phyloP scores from a whole-genome alignment of 352 stramenopile genomes.

The Pythium myriotylum region DNA sequence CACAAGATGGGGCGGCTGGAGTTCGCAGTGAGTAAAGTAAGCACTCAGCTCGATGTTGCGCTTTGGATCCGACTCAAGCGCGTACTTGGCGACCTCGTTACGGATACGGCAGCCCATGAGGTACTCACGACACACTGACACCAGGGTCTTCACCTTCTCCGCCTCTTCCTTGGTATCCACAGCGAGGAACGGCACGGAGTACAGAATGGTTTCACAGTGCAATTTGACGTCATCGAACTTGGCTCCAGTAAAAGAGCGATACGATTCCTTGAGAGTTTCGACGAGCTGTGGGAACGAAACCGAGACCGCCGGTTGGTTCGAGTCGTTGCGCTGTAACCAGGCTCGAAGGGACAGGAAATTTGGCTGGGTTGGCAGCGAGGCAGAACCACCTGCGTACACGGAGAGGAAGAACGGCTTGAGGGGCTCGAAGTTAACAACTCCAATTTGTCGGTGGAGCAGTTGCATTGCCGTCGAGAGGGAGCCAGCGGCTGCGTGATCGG shows the following conservation, averaged over 20 bases:
- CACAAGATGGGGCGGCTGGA: constrained; percentile 97
- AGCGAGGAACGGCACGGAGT: constrained; percentile 95
- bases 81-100: constrained; percentile 68
- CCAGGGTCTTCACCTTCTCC: constrained; percentile 93
- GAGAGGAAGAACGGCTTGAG: constrained; percentile 91
- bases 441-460: constrained; percentile 98
- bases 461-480: constrained; percentile 97
- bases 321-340: constrained; percentile 88
- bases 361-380: constrained; percentile 86
- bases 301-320: constrained; percentile 86
- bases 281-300: constrained; percentile 92
- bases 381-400: constrained; percentile 78
- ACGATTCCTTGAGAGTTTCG: constrained; percentile 94
- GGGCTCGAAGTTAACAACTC: constrained; percentile 97
- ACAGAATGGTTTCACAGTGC: constrained; percentile 92
- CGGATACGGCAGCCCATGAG: constrained; percentile 97
- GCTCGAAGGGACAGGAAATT: constrained; percentile 72
- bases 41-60: constrained; percentile 97
- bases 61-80: constrained; percentile 73
- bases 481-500: constrained; percentile 97
- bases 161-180: constrained; percentile 93
- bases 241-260: constrained; percentile 96
- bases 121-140: constrained; percentile 98
- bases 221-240: constrained; percentile 98
- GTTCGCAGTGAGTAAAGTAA: constrained; percentile 99